These are phyloP conservation scores for Scenedesmus sp. DNA, from an alignment of 163 green algal genomes.

Conservation along the genomic window DNA sequence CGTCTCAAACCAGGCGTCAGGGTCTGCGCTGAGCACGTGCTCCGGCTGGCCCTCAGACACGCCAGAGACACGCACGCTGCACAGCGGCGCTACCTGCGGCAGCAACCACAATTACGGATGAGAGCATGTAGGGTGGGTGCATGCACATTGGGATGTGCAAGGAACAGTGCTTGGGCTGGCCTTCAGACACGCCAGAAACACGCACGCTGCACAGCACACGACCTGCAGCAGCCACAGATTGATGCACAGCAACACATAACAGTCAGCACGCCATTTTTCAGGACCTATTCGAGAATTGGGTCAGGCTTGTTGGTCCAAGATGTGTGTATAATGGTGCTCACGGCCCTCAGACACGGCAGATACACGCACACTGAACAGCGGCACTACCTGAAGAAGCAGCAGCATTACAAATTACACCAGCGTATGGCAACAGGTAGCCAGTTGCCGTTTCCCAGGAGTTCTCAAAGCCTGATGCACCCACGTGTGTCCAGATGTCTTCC, in stretches of 20 bases:
- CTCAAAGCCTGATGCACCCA: background rate
- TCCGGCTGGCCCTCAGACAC: conserved; percentile 43
- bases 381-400: too few species aligned
- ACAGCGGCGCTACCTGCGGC: conserved; percentile 44
- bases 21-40: conserved; percentile 39
- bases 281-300: too few species aligned
- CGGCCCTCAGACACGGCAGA: too few species aligned
- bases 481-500: conserved; percentile 52
- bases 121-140: background rate
- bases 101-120: background rate
- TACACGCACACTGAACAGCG: too few species aligned
- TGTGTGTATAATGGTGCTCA: too few species aligned
- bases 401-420: too few species aligned
- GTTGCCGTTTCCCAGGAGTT: too few species aligned
- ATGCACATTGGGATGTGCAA: too few species aligned
- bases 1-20: conserved; percentile 59
- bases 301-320: too few species aligned
- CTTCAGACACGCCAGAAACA: too few species aligned
- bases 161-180: background rate
- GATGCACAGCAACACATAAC: too few species aligned
- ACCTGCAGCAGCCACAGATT: conserved; percentile 25
- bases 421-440: too few species aligned
- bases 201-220: conserved; percentile 10
- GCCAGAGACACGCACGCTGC: conserved; percentile 49
- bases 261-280: background rate